Evolutionary conservation across 768 basidiomycete species (phyloP).

Genomic region (Psilocybe sp.): DNA sequence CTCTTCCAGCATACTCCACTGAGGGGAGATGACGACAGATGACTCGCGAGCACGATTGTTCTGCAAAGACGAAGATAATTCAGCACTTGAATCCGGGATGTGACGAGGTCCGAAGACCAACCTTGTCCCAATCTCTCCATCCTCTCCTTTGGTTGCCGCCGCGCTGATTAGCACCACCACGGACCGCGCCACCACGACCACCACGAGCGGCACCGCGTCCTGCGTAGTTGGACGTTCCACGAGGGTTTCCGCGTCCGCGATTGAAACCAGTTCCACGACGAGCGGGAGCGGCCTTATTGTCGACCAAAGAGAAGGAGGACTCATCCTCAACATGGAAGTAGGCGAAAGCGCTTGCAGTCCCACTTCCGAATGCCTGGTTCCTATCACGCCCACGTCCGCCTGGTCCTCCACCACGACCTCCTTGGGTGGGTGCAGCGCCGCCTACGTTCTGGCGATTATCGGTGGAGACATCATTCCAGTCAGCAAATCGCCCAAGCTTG

Average conservation of each 20-base stretch:
- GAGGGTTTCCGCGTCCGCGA: constrained; percentile 53
- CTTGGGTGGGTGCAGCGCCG: constrained; percentile 45
- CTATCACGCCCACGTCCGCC: constrained; percentile 71
- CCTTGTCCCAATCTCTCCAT: constrained; percentile 96
- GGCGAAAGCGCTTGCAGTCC: constrained; percentile 87
- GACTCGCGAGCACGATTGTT: constrained; percentile 86
- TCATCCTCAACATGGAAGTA: constrained; percentile 99
- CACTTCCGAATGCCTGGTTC: constrained; percentile 85
- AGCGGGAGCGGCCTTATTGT: constrained; percentile 72
- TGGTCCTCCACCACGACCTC: constrained; percentile 45
- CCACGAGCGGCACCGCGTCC: constrained; percentile 45
- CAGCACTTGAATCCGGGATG: not conserved
- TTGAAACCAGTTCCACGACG: constrained; percentile 68
- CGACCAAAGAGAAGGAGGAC: constrained; percentile 93
- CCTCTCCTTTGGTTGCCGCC: constrained; percentile 59
- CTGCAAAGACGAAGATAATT: constrained; percentile 33
- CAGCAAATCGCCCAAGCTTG: constrained; percentile 95
- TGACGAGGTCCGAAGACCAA: constrained; percentile 25
- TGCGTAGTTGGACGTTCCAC: constrained; percentile 43
- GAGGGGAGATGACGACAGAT: constrained; percentile 86
- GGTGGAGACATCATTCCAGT: constrained; percentile 85
- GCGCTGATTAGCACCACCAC: constrained; percentile 42
- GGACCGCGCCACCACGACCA: constrained; percentile 36
- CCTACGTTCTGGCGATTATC: constrained; percentile 58
- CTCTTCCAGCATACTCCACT: constrained; percentile 96